Percentiles rank a stretch among this genome's conserved stretches.
Conservation (phyloP, 495 filamentous ascomycete species). For the Tuber brumale region DNA sequence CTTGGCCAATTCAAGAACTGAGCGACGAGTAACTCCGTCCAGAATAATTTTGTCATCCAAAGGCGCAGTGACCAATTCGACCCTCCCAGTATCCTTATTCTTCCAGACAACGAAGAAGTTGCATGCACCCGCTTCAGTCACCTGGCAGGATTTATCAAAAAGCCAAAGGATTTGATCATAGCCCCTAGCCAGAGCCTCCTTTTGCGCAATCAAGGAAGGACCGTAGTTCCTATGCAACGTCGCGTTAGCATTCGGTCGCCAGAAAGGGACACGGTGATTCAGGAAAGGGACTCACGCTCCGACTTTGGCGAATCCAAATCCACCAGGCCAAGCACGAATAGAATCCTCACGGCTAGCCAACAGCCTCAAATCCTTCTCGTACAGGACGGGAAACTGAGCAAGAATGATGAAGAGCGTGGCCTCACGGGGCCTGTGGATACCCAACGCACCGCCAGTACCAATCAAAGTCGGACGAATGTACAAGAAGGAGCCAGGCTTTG, state of each 20-base stretch:
- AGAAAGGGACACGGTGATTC: not conserved
- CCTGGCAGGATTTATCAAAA: conserved; percentile 63
- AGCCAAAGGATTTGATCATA: conserved; percentile 92
- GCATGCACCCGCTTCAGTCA: conserved; percentile 85
- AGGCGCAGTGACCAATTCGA: conserved; percentile 75
- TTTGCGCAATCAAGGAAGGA: conserved; percentile 66
- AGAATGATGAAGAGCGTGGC: conserved; percentile 78
- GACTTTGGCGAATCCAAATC: conserved; percentile 83
- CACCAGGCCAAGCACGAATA: conserved; percentile 86
- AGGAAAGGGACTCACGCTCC: conserved; percentile 50
- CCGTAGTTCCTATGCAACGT: conserved; percentile 62
- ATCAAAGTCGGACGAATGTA: conserved; percentile 84
- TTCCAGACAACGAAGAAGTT: conserved; percentile 89
- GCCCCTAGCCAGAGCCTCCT: conserved; percentile 61
- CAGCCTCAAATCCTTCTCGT: conserved; percentile 59
- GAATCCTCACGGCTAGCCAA: conserved; percentile 69
- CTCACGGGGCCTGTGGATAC: conserved; percentile 72
- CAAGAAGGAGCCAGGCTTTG: conserved; percentile 62
- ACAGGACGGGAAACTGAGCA: conserved; percentile 61
- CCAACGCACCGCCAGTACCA: conserved; percentile 68
- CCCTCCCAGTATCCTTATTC: conserved; percentile 55
- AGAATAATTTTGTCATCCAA: conserved; percentile 75
- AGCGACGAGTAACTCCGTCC: conserved; percentile 73
- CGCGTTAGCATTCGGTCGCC: conserved; percentile 16
- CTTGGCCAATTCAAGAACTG: conserved; percentile 65